phyloP scores from a whole-genome alignment of 805 yeast genomes.

The Candida multigemmis region DNA sequence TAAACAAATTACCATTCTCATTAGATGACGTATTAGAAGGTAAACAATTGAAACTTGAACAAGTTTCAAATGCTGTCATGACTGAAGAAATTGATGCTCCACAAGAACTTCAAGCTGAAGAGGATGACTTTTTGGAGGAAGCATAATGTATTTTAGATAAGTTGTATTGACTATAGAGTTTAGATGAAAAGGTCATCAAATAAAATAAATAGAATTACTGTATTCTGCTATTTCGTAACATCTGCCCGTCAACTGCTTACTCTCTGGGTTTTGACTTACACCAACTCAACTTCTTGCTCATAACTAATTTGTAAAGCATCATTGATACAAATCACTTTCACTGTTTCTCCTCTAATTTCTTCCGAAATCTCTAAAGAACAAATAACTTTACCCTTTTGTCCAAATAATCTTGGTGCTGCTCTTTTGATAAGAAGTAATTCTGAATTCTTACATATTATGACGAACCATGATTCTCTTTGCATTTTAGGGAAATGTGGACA shows the following conservation, averaged over 20 bases:
- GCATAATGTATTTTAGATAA: no score
- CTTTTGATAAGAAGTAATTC: conserved; percentile 65
- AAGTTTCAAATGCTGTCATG: conserved; percentile 7
- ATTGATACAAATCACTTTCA: conserved; percentile 45
- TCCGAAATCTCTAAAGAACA: conserved; percentile 44
- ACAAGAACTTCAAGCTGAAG: conserved; percentile 17
- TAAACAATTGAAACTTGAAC: conserved; percentile 17
- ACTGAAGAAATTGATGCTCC: conserved; percentile 37
- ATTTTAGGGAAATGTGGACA: conserved; percentile 81
- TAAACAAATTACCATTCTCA: conserved; percentile 44
- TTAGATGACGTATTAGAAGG: conserved; percentile 39
- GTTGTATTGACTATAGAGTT: no score
- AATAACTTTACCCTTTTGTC: conserved; percentile 26
- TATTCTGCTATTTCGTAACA: not conserved
- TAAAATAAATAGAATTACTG: no score
- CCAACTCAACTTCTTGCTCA: conserved; percentile 5
- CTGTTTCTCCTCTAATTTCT: conserved; percentile 34
- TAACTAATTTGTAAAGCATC: conserved; percentile 60
- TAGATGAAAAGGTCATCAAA: no score
- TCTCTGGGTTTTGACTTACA: conserved; percentile 1
- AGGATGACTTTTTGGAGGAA: conserved; percentile 35
- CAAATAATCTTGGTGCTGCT: conserved; percentile 48
- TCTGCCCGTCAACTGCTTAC: not conserved
- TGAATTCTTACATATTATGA: conserved; percentile 46
- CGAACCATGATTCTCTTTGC: conserved; percentile 92